A percentile compares a stretch with the other conserved stretches of the same genome.
phyloP scores from a whole-genome alignment of 1,284 basidiomycete genomes.

The Malassezia furfur region DNA sequence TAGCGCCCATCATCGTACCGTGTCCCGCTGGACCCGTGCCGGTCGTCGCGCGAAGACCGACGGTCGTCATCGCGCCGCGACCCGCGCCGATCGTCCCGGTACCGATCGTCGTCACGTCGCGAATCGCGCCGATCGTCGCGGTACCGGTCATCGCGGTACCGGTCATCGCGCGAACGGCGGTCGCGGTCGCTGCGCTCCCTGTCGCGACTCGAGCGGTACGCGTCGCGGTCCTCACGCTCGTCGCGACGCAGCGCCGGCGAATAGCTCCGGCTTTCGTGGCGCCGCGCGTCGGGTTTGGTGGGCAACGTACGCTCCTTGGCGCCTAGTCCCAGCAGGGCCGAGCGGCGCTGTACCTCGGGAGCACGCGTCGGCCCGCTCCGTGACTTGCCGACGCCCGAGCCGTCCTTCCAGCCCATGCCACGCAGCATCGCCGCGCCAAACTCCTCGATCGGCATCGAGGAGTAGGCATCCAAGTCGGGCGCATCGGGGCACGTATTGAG shows the following conservation, averaged over 20 bases:
- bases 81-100: not conserved
- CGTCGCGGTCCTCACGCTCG: too few species aligned
- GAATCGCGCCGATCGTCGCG: not conserved
- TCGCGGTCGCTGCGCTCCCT: too few species aligned
- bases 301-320: conserved; percentile 32
- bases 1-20: too few species aligned
- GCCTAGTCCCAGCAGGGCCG: conserved; percentile 39
- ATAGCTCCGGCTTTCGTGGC: not conserved
- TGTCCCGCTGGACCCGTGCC: not conserved
- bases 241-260: not conserved
- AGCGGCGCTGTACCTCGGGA: conserved; percentile 33
- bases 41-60: not conserved
- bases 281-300: not conserved
- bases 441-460: conserved; percentile 76
- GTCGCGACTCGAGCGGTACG: too few species aligned
- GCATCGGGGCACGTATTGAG: conserved; percentile 39
- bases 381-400: conserved; percentile 55
- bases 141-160: not conserved
- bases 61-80: not conserved
- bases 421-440: conserved; percentile 87
- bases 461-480: conserved; percentile 73
- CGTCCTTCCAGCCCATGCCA: conserved; percentile 94
- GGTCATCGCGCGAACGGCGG: too few species aligned
- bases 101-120: not conserved
- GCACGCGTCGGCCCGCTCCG: conserved; percentile 33